A percentile compares a stretch with the other conserved stretches of the same genome.
phyloP scores from a whole-genome alignment of 768 basidiomycete genomes.

The Collybiopsis confluens region DNA sequence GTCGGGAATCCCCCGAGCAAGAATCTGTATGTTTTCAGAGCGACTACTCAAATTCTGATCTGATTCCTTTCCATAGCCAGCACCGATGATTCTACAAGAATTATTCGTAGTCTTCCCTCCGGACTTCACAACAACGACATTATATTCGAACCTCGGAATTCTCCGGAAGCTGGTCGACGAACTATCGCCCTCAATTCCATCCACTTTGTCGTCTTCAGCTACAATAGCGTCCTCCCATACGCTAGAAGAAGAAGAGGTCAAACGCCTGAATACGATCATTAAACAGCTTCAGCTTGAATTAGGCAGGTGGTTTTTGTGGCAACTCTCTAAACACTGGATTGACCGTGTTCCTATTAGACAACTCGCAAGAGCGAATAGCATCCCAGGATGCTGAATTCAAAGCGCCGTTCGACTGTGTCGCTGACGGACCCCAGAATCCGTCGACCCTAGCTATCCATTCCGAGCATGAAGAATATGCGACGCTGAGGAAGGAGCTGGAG shows the following conservation, averaged over 20 bases:
- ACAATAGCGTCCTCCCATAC: constrained; percentile 15
- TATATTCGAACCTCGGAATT: constrained; percentile 38
- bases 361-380: constrained; percentile 42
- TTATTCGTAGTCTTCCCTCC: constrained; percentile 54
- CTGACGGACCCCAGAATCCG: constrained; percentile 45
- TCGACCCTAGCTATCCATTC: constrained; percentile 48
- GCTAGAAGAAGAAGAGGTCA: constrained; percentile 35
- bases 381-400: constrained; percentile 41
- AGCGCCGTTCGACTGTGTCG: constrained; percentile 53
- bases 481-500: constrained; percentile 54
- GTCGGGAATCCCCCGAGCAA: constrained; percentile 36
- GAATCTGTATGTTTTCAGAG: constrained; percentile 41
- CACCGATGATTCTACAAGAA: constrained; percentile 35
- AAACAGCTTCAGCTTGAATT: constrained; percentile 51
- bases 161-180: constrained; percentile 32
- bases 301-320: constrained; percentile 32
- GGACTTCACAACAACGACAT: constrained; percentile 43
- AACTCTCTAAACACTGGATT: background rate
- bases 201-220: constrained; percentile 12
- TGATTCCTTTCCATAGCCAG: background rate
- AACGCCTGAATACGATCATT: constrained; percentile 33
- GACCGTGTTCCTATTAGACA: constrained; percentile 28
- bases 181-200: constrained; percentile 22
- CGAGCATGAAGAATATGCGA: constrained; percentile 50
- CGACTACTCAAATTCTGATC: constrained; percentile 11